Conservation (phyloP, 2,329 filamentous ascomycete genomes). For the Ophiognomonia clavigignenti-juglandacearum region DNA sequence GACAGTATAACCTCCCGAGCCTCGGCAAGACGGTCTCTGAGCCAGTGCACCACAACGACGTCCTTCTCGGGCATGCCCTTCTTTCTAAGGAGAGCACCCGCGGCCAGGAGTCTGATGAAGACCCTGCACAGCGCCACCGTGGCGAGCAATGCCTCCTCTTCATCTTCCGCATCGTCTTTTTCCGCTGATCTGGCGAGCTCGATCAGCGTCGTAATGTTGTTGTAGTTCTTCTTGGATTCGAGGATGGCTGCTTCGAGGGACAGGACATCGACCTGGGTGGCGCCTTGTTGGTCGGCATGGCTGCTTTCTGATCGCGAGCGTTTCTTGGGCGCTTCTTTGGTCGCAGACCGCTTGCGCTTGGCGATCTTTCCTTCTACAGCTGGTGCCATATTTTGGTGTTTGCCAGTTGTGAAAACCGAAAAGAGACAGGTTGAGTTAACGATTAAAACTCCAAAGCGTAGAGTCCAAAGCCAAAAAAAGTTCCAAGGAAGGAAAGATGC, state of each 20-base stretch:
- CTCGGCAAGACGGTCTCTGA: slow-evolving; percentile 68
- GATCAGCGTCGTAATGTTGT: slow-evolving; percentile 76
- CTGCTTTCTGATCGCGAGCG: slow-evolving; percentile 44
- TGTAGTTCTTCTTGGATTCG: slow-evolving; percentile 85
- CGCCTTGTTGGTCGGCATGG: slow-evolving; percentile 37
- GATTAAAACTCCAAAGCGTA: too few relatives aligned
- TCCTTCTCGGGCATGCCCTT: slow-evolving; percentile 69
- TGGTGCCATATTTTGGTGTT: slow-evolving; percentile 24
- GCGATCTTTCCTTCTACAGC: slow-evolving; percentile 21
- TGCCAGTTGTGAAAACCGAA: too few relatives aligned
- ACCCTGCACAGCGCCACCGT: slow-evolving; percentile 80
- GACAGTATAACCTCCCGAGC: slow-evolving; percentile 60
- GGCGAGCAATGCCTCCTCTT: slow-evolving; percentile 59
- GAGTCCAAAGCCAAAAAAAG: too few relatives aligned
- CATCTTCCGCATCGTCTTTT: slow-evolving; percentile 27
- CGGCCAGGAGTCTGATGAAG: slow-evolving; percentile 75
- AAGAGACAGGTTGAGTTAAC: too few relatives aligned
- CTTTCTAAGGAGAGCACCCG: slow-evolving; percentile 63
- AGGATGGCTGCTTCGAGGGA: slow-evolving; percentile 75
- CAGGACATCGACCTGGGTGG: slow-evolving; percentile 62
- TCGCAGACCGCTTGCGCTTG: slow-evolving; percentile 49
- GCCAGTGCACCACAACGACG: slow-evolving; percentile 68
- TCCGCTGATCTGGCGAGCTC: slow-evolving; percentile 49
- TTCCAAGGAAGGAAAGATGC: neutral
- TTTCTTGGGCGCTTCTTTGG: slow-evolving; percentile 43